A percentile compares a stretch with the other conserved stretches of the same genome.
Conservation (phyloP, 257 asterid genomes). For the Eustoma russellianum region DNA sequence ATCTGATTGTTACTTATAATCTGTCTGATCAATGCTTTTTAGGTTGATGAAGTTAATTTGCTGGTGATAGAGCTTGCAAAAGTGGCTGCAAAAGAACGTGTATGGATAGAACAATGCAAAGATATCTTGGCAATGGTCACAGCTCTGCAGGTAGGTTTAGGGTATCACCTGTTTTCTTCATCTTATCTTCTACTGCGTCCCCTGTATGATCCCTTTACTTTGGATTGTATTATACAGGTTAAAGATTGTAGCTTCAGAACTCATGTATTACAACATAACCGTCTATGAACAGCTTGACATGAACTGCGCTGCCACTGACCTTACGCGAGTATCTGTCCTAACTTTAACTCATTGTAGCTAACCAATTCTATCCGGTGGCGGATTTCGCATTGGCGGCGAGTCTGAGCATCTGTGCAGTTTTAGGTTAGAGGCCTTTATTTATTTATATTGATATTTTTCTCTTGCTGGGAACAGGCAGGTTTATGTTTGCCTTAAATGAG, state of each 20-base stretch:
- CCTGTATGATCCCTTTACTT: no score
- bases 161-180: not conserved
- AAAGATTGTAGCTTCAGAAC: conserved; percentile 78
- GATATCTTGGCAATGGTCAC: conserved; percentile 47
- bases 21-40: conserved; percentile 10
- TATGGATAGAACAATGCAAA: conserved; percentile 57
- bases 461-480: no score
- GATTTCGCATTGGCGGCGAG: conserved; percentile 27
- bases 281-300: conserved; percentile 45
- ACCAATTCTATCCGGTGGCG: conserved; percentile 25
- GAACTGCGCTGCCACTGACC: conserved; percentile 30
- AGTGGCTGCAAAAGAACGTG: conserved; percentile 47
- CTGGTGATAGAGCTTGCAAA: conserved; percentile 62
- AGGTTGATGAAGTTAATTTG: conserved; percentile 65
- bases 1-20: no score
- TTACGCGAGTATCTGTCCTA: conserved; percentile 26
- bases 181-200: not conserved
- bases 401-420: conserved; percentile 23
- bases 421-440: conserved; percentile 12
- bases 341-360: conserved; percentile 42
- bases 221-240: conserved; percentile 32
- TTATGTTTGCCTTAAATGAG: conserved; percentile 21
- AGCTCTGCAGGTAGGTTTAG: conserved; percentile 55
- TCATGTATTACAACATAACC: conserved; percentile 62
- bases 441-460: no score